These are phyloP conservation scores for Leccinum pellstonianum DNA, from an alignment of 768 basidiomycete species.

Conservation along the genomic window DNA sequence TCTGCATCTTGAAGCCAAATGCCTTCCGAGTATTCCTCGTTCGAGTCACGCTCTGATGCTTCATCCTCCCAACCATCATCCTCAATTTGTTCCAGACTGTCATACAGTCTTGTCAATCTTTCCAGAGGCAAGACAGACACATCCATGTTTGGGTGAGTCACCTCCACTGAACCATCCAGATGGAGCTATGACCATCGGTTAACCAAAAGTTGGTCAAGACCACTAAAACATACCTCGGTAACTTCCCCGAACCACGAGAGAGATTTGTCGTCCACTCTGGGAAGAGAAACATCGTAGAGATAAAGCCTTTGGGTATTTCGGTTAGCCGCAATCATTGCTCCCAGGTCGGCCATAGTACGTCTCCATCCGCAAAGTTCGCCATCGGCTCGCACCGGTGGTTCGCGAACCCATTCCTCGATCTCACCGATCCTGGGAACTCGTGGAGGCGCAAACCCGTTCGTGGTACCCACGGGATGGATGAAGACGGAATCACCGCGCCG, in stretches of 20 bases:
- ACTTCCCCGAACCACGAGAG: conserved; percentile 90
- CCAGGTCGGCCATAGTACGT: conserved; percentile 67
- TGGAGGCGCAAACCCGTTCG: conserved; percentile 69
- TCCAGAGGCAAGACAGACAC: conserved; percentile 55
- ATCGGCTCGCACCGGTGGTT: conserved; percentile 46
- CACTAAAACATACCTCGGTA: conserved; percentile 50
- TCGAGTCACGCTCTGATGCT: conserved; percentile 30
- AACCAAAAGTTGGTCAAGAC: conserved; percentile 4
- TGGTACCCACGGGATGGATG: conserved; percentile 64
- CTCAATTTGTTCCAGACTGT: conserved; percentile 78
- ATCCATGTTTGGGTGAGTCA: conserved; percentile 63
- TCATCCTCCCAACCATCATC: conserved; percentile 58
- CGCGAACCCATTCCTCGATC: conserved; percentile 75
- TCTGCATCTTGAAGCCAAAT: conserved; percentile 45
- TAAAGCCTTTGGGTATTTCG: conserved; percentile 38
- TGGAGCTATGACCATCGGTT: conserved; percentile 48
- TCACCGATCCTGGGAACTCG: conserved; percentile 84
- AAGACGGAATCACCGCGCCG: conserved; percentile 84
- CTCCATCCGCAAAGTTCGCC: conserved; percentile 68
- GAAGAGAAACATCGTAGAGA: conserved; percentile 45
- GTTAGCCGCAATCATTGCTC: conserved; percentile 51
- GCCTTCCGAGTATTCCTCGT: conserved; percentile 44
- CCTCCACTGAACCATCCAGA: conserved; percentile 69
- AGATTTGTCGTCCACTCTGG: conserved; percentile 37
- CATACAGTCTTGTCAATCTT: conserved; percentile 73